Evolutionary conservation across 2,329 filamentous ascomycete genomes (phyloP), one percentile per base, ranked within the genome.

Genomic region (Thielaviopsis euricoi): DNA sequence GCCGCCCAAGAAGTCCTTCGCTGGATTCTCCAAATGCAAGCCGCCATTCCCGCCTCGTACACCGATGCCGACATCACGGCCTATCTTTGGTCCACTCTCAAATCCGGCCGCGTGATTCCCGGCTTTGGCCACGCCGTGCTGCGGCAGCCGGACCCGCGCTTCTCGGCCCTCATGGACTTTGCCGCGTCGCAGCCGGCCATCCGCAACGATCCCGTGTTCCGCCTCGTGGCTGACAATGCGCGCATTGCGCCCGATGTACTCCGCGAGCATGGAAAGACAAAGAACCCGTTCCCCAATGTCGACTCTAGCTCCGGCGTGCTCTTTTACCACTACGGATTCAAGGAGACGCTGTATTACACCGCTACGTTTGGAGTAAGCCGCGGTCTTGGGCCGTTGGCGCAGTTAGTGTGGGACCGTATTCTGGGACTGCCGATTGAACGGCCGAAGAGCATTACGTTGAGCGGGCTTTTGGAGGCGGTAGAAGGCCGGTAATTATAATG

Each of bases 251-350:
- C 93, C 17, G 80, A 82, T 56, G 93, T 98, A 21, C 78, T 98
- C 65, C 93, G 82, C 66, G 83, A 96, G 75, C 93, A 98, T 69
- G 93, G 93, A 71, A 97, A 96, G 84, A 95, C 89, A 64, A 95
- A 95, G 79, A 95, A 95, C 75, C 89, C 93, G 1, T 95, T 91
- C 73, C 93, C 93, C 63, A 98, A 98, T 70, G 93, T 98, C 62
- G 93, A 98, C 72, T 89, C 86, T 53, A 85, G 82, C 62, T 95
- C 89, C 0, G 93, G 93, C 63, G 90, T 97, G 6, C 79, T 98
- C 53, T 97, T 98, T 82, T 85, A 97, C 73, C 89, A 97, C 76
- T 98, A 95, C 70, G 93, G 91, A 60, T 95, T 98, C 82, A 86
- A 87, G 70, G 89, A 97, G 76, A 95, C 91, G 0, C 78, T 97